Evolutionary conservation across 2,329 filamentous ascomycete genomes (phyloP).

Genomic region (Cryphonectria japonica): DNA sequence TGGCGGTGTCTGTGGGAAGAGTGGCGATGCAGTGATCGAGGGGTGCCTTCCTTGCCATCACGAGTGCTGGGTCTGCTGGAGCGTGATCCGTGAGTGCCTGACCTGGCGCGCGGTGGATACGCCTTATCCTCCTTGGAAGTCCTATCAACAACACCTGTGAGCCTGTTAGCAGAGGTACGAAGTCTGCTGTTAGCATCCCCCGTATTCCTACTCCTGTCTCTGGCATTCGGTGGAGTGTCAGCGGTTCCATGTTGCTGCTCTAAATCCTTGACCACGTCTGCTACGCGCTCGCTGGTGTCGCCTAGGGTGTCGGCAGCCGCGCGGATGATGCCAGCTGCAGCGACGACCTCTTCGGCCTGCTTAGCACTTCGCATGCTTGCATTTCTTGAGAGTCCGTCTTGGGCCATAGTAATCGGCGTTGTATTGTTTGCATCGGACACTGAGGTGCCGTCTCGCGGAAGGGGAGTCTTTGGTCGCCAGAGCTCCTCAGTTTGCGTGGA

Average conservation of each 20-base stretch:
- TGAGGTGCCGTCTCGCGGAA: conserved; percentile 47
- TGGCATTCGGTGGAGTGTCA: conserved; percentile 27
- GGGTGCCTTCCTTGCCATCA: conserved; percentile 38
- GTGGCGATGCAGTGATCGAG: conserved; percentile 38
- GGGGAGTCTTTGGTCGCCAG: conserved; percentile 24
- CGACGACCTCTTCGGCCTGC: conserved; percentile 56
- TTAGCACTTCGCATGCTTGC: conserved; percentile 50
- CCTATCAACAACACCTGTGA: conserved; percentile 55
- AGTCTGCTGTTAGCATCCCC: conserved; percentile 33
- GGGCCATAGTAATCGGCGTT: conserved; percentile 44
- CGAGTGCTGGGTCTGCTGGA: conserved; percentile 35
- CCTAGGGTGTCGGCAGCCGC: conserved; percentile 52
- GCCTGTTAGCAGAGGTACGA: conserved; percentile 58
- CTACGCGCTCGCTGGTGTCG: conserved; percentile 31
- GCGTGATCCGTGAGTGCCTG: conserved; percentile 35
- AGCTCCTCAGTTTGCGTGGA: conserved; percentile 38
- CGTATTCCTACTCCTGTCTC: conserved; percentile 24
- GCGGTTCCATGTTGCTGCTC: conserved; percentile 31
- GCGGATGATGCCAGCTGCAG: conserved; percentile 58
- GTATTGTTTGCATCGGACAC: conserved; percentile 49
- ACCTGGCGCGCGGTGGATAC: conserved; percentile 33
- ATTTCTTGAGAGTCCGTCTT: conserved; percentile 49
- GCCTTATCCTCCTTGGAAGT: conserved; percentile 43
- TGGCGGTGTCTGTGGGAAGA: conserved; percentile 42
- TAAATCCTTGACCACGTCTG: conserved; percentile 35